Conservation (phyloP, 2,329 filamentous ascomycete species). For the Penicillium concentricum region DNA sequence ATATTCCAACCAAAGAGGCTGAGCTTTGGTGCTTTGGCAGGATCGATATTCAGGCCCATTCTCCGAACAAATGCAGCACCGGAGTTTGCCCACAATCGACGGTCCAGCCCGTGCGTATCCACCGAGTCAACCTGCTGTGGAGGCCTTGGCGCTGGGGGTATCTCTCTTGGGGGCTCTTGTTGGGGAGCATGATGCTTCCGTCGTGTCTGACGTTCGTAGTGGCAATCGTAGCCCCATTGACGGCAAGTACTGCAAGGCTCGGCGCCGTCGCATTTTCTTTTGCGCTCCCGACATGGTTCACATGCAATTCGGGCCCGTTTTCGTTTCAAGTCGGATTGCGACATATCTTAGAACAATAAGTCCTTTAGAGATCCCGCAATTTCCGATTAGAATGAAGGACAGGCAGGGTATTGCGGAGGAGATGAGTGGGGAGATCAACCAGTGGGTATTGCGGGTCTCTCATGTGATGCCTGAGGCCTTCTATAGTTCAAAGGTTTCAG, state of each 20-base stretch:
- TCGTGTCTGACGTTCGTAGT: slow-evolving; percentile 18
- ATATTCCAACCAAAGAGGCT: slow-evolving; percentile 58
- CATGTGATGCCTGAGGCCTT: background rate
- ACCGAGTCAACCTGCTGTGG: background rate
- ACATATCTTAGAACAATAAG: background rate
- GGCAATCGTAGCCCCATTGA: slow-evolving; percentile 31
- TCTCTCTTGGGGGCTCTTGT: slow-evolving; percentile 2
- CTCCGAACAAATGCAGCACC: slow-evolving; percentile 54
- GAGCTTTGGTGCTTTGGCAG: slow-evolving; percentile 51
- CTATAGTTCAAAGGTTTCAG: no score
- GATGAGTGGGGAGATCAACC: no score
- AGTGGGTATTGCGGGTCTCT: background rate
- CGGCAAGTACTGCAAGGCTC: slow-evolving; percentile 29
- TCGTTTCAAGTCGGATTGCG: slow-evolving; percentile 17
- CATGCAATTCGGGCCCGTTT: slow-evolving; percentile 27
- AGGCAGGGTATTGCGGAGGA: background rate
- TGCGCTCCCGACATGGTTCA: slow-evolving; percentile 30
- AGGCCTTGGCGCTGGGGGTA: background rate
- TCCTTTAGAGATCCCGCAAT: background rate
- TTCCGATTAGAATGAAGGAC: background rate
- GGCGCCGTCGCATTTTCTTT: slow-evolving; percentile 30
- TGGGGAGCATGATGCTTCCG: slow-evolving; percentile 6
- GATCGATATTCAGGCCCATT: slow-evolving; percentile 54
- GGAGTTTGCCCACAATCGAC: slow-evolving; percentile 53
- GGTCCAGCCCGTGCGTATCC: slow-evolving; percentile 26